These are phyloP conservation scores for Vanrija pseudolonga DNA, from an alignment of 1,284 basidiomycete genomes.

Conservation along the genomic window DNA sequence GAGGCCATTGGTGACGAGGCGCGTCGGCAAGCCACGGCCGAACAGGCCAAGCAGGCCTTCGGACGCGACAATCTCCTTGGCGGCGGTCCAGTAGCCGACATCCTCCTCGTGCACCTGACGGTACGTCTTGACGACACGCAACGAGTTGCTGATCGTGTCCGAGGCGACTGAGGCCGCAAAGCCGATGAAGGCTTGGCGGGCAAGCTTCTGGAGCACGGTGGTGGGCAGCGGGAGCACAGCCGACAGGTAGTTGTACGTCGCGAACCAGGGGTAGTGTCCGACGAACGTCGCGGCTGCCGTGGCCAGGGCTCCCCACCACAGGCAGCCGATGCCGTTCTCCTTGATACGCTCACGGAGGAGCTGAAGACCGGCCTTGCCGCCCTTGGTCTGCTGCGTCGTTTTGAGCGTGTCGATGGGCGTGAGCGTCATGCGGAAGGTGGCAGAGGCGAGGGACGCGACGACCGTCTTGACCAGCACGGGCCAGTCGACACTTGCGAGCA, in stretches of 20 bases:
- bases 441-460: slow-evolving; percentile 51
- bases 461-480: slow-evolving; percentile 46
- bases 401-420: slow-evolving; percentile 87
- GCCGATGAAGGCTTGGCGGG: slow-evolving; percentile 78
- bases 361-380: slow-evolving; percentile 58
- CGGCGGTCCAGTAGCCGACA: slow-evolving; percentile 60
- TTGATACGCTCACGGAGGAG: slow-evolving; percentile 67
- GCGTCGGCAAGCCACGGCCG: slow-evolving; percentile 75
- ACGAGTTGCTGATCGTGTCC: slow-evolving; percentile 76
- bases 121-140: slow-evolving; percentile 90
- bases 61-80: slow-evolving; percentile 59
- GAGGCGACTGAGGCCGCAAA: slow-evolving; percentile 76
- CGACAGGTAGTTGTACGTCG: slow-evolving; percentile 70
- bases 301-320: slow-evolving; percentile 84
- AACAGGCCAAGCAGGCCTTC: slow-evolving; percentile 70
- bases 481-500: slow-evolving; percentile 36
- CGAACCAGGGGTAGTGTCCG: slow-evolving; percentile 66
- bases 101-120: slow-evolving; percentile 75
- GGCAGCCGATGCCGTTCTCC: slow-evolving; percentile 65
- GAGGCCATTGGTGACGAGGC: slow-evolving; percentile 76
- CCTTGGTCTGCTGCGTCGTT: slow-evolving; percentile 87
- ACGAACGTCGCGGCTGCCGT: slow-evolving; percentile 88
- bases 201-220: slow-evolving; percentile 59
- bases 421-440: slow-evolving; percentile 73
- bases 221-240: slow-evolving; percentile 59